These are phyloP conservation scores for barley (Hordeum vulgare) DNA, from an alignment of 176 grass and related monocot genomes.

Conservation along the genomic window MorexV3_pseudomolecules_assembly NC_058520.1:556951630-556952129, in stretches of 20 bases:
- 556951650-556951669: constrained; percentile 2
- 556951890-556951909: constrained; percentile 46
- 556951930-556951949: constrained; percentile 28
- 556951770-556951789: constrained; percentile 99
- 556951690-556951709: constrained; percentile 10
- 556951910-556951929: constrained; percentile 23
- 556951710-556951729: constrained; percentile 6
- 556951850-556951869: constrained; percentile 38
- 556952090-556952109: constrained; percentile 64
- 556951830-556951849: constrained; percentile 48
- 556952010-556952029: constrained; percentile 24
- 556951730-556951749: constrained; percentile 1
- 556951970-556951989: constrained; percentile 44
- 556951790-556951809: constrained; percentile 95
- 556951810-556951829: constrained; percentile 56
- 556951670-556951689: background rate
- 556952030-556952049: constrained; percentile 25
- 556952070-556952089: constrained; percentile 35
- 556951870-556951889: constrained; percentile 45
- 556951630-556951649: background rate
- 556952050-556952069: constrained; percentile 30
- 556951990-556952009: constrained; percentile 21
- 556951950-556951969: constrained; percentile 38
- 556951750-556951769: constrained; percentile 17
- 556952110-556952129: constrained; percentile 40